These are phyloP conservation scores for Sporodiniella umbellata DNA, from an alignment of 371 early-diverging fungal genomes.

Conservation along the genomic window DNA sequence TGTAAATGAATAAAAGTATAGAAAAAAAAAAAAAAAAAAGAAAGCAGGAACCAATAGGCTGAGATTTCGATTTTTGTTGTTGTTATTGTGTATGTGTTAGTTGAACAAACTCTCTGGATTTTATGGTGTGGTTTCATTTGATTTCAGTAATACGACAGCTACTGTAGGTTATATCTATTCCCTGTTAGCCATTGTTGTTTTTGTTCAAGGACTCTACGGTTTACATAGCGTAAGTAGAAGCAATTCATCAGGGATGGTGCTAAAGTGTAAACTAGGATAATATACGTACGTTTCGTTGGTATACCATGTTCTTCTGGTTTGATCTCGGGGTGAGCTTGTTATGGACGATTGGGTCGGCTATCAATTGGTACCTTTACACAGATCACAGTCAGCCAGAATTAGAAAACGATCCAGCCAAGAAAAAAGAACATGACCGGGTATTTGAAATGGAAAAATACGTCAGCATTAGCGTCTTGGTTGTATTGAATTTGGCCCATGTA, in stretches of 20 bases:
- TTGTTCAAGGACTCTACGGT: conserved; percentile 17
- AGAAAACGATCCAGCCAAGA: conserved; percentile 22
- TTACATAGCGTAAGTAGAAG: conserved; percentile 1
- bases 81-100: conserved; percentile 4
- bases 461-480: conserved; percentile 32
- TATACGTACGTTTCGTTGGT: conserved; percentile 30
- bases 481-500: background rate
- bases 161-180: conserved; percentile 22
- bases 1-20: conserved; percentile 2
- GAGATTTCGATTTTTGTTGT: background rate
- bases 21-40: too few species aligned
- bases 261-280: conserved; percentile 16
- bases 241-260: too few species aligned
- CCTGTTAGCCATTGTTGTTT: conserved; percentile 14
- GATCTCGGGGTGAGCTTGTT: conserved; percentile 32
- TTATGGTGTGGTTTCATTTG: conserved; percentile 24
- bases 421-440: conserved; percentile 20
- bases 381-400: conserved; percentile 44
- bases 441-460: conserved; percentile 38
- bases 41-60: too few species aligned
- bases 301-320: conserved; percentile 40
- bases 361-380: conserved; percentile 46
- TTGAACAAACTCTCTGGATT: conserved; percentile 31
- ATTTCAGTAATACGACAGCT: conserved; percentile 11
- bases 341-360: conserved; percentile 30